Evolutionary conservation across 139 green algal species (phyloP).

Genomic region (Eudorina sp.): DNA sequence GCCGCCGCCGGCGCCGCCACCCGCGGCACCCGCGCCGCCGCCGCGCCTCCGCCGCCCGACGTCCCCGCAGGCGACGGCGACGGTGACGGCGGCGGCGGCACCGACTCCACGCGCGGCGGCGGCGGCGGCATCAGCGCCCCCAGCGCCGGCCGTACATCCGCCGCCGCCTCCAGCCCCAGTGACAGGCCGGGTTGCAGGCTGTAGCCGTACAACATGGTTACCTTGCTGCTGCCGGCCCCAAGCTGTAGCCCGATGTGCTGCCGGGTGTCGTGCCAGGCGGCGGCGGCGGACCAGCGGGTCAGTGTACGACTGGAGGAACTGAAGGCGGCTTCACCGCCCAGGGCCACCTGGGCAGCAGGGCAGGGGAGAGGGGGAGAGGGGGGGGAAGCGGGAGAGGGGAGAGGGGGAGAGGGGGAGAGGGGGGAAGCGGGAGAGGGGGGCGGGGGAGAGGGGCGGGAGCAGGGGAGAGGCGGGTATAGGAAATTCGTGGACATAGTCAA

Average conservation of each 20-base stretch:
- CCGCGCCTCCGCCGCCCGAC: neutral
- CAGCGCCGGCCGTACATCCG: neutral
- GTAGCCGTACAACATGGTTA: constrained; percentile 37
- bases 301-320: neutral
- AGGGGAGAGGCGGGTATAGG: too few species aligned
- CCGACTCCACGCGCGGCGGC: too few species aligned
- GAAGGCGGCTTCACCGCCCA: neutral
- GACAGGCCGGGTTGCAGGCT: neutral
- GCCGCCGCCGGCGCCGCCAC: neutral
- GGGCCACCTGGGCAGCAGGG: constrained; percentile 8
- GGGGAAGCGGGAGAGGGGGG: too few species aligned
- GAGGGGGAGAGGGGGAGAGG: too few species aligned
- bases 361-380: too few species aligned
- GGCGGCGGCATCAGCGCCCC: neutral
- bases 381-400: too few species aligned
- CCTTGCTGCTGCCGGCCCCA: neutral
- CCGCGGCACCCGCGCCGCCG: neutral
- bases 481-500: too few species aligned
- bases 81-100: neutral
- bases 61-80: neutral
- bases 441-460: too few species aligned
- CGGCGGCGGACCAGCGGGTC: constrained; percentile 5
- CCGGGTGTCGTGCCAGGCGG: constrained; percentile 8
- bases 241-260: constrained; percentile 12
- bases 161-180: constrained; percentile 18